phyloP scores from a whole-genome alignment of 768 basidiomycete genomes.

The Exsudoporus frostii region DNA sequence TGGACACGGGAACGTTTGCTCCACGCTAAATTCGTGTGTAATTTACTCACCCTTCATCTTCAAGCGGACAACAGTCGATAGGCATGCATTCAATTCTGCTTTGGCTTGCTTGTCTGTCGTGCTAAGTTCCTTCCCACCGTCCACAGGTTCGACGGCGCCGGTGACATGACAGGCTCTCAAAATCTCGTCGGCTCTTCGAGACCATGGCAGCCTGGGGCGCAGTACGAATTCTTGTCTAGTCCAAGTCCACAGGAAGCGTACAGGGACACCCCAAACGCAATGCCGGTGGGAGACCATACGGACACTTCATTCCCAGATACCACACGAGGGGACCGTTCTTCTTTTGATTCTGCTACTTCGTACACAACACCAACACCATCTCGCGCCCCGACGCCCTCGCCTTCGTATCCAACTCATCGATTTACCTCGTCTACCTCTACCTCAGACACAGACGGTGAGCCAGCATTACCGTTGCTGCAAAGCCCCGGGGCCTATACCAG shows the following conservation, averaged over 20 bases:
- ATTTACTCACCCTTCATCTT: background rate
- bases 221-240: slow-evolving; percentile 45
- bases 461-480: slow-evolving; percentile 44
- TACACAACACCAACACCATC: slow-evolving; percentile 58
- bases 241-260: slow-evolving; percentile 42
- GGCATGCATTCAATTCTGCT: background rate
- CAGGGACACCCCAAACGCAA: slow-evolving; percentile 12
- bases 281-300: slow-evolving; percentile 7
- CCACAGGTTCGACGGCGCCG: slow-evolving; percentile 2
- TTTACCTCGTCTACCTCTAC: slow-evolving; percentile 52
- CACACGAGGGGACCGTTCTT: slow-evolving; percentile 19
- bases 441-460: slow-evolving; percentile 64
- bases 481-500: slow-evolving; percentile 26
- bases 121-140: slow-evolving; percentile 9
- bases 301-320: slow-evolving; percentile 26
- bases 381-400: slow-evolving; percentile 58
- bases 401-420: slow-evolving; percentile 46
- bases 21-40: background rate
- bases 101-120: background rate
- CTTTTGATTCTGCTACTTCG: slow-evolving; percentile 27
- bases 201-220: slow-evolving; percentile 25
- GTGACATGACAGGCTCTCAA: slow-evolving; percentile 19
- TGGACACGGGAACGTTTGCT: background rate
- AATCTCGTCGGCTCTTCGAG: slow-evolving; percentile 12
- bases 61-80: background rate